Evolutionary conservation across 148 eudicot genomes (phyloP).

Genomic region (Vaccinium myrtillus): DNA sequence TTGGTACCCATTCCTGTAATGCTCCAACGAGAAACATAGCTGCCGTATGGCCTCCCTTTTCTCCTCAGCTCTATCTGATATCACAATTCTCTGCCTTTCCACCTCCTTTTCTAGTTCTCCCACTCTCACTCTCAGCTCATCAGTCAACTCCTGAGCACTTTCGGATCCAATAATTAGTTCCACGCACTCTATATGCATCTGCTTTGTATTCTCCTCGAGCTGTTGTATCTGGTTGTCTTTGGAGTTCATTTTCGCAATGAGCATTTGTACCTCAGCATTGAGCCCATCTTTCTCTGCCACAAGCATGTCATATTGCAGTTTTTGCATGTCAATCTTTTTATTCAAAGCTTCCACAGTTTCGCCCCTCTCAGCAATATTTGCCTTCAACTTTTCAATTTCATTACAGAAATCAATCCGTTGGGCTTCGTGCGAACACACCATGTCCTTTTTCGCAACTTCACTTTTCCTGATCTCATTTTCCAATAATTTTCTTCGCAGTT

Average conservation of each 20-base stretch:
- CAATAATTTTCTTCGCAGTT: constrained; percentile 29
- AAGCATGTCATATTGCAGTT: constrained; percentile 48
- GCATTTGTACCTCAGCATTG: constrained; percentile 48
- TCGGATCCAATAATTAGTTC: constrained; percentile 34
- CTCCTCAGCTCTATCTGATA: constrained; percentile 62
- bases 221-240: constrained; percentile 31
- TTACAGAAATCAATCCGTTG: constrained; percentile 30
- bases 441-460: constrained; percentile 37
- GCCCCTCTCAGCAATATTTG: constrained; percentile 32
- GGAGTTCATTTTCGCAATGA: constrained; percentile 42
- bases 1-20: constrained; percentile 69
- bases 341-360: constrained; percentile 44
- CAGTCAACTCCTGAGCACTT: constrained; percentile 26
- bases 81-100: constrained; percentile 37
- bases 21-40: constrained; percentile 78
- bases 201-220: constrained; percentile 36
- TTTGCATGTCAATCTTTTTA: constrained; percentile 47
- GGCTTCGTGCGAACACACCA: constrained; percentile 36
- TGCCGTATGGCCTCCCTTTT: constrained; percentile 92
- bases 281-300: constrained; percentile 58
- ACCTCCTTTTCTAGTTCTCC: constrained; percentile 62
- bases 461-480: constrained; percentile 37
- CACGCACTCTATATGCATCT: constrained; percentile 26
- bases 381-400: constrained; percentile 40
- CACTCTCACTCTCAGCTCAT: constrained; percentile 42